phyloP scores from a whole-genome alignment of 352 stramenopile genomes.

The Globisporangium polare region DNA sequence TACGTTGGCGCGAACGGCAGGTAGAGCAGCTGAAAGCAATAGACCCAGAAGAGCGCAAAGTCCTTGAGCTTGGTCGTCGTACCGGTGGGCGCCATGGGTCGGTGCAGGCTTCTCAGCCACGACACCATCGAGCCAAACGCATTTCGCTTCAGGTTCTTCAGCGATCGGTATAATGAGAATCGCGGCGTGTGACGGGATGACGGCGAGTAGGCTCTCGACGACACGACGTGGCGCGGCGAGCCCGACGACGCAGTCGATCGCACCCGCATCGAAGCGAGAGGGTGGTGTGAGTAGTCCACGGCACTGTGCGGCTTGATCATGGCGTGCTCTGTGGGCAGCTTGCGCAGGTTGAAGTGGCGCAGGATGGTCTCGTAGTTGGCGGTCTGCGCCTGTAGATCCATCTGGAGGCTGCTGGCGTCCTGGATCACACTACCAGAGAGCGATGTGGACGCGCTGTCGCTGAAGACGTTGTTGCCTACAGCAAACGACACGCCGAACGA shows the following conservation, averaged over 20 bases:
- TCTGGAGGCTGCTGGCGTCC: neutral
- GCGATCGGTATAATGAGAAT: constrained; percentile 4
- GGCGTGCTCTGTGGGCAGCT: neutral
- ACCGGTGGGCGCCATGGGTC: neutral
- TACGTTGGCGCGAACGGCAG: constrained; percentile 2
- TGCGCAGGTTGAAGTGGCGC: constrained; percentile 12
- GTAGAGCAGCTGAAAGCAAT: constrained; percentile 10
- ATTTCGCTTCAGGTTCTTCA: neutral
- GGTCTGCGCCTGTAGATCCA: constrained; percentile 6
- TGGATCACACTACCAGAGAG: neutral
- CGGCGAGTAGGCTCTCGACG: neutral
- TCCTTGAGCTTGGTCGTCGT: neutral
- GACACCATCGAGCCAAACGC: neutral
- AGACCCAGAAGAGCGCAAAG: constrained; percentile 1
- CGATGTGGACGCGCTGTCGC: neutral
- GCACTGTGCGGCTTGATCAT: neutral
- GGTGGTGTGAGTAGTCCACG: neutral
- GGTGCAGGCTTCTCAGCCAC: neutral
- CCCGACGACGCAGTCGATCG: neutral
- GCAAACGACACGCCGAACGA: constrained; percentile 3
- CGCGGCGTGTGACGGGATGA: neutral
- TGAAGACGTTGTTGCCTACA: neutral
- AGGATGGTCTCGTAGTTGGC: constrained; percentile 14
- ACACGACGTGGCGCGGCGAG: neutral
- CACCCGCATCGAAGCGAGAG: neutral